A percentile compares a stretch with the other conserved stretches of the same genome.
Conservation (phyloP, 148 eudicot species). For the Vaccinium macrocarpon region DNA sequence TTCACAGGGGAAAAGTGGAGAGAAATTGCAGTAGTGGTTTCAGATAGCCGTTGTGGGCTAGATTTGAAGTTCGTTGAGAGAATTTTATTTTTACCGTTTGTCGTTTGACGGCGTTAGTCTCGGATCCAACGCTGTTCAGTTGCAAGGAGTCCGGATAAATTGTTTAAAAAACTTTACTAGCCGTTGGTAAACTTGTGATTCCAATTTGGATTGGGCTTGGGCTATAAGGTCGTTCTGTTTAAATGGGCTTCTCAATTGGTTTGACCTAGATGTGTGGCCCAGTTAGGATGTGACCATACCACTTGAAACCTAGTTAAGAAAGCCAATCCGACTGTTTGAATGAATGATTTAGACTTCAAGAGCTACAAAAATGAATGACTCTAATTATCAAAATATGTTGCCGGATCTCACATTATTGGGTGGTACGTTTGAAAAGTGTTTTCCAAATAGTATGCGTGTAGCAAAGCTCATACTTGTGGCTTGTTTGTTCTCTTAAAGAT, state of each 20-base stretch:
- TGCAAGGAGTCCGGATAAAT: background rate
- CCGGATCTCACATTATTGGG: too few relatives aligned
- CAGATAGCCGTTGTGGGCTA: slow-evolving; percentile 23
- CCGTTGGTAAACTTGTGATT: background rate
- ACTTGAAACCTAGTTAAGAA: too few relatives aligned
- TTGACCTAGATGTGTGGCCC: background rate
- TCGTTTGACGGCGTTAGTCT: slow-evolving; percentile 25
- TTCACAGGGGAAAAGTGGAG: background rate
- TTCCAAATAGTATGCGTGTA: too few relatives aligned
- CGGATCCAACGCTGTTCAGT: slow-evolving; percentile 11
- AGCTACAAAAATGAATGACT: too few relatives aligned
- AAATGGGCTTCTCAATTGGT: background rate
- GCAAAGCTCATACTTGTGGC: too few relatives aligned
- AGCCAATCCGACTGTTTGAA: too few relatives aligned
- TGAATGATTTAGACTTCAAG: too few relatives aligned
- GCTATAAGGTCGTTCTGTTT: background rate
- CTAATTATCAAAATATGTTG: too few relatives aligned
- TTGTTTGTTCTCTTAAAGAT: too few relatives aligned
- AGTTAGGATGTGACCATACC: background rate
- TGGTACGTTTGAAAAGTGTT: too few relatives aligned
- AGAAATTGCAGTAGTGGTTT: background rate
- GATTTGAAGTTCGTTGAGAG: slow-evolving; percentile 21
- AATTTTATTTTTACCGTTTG: slow-evolving; percentile 6
- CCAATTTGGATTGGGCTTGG: background rate
- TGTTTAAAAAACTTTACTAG: background rate